These are phyloP conservation scores for Trichoderma sp. DNA, from an alignment of 2,329 filamentous ascomycete species.

Conservation along the genomic window DNA sequence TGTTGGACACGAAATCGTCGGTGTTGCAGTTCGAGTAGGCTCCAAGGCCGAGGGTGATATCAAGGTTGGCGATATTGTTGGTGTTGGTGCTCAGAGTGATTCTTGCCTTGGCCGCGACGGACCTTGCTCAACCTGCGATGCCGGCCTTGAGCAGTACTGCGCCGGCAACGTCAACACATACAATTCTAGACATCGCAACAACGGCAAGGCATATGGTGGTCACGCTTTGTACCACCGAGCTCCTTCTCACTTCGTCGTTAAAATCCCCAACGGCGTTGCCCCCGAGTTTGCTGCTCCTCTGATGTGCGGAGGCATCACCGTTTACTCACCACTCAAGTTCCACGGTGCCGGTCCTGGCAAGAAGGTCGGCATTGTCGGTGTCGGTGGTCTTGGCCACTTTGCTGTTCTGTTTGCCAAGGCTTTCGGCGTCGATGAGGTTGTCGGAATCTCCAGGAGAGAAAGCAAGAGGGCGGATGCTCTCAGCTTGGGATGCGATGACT, in stretches of 20 bases:
- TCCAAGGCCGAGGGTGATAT: constrained; percentile 45
- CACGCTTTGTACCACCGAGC: constrained; percentile 37
- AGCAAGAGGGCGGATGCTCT: constrained; percentile 55
- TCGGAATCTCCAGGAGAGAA: constrained; percentile 55
- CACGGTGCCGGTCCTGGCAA: constrained; percentile 66
- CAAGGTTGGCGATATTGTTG: constrained; percentile 61
- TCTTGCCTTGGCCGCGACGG: constrained; percentile 48
- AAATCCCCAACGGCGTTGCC: constrained; percentile 44
- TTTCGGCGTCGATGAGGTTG: constrained; percentile 59
- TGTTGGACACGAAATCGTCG: constrained; percentile 66
- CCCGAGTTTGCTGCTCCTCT: constrained; percentile 56
- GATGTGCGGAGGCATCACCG: constrained; percentile 69
- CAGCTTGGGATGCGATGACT: constrained; percentile 56
- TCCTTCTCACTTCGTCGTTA: constrained; percentile 48
- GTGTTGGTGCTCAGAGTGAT: constrained; percentile 59
- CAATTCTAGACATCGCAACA: constrained; percentile 36
- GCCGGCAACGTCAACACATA: constrained; percentile 50
- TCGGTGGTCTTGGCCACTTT: constrained; percentile 69
- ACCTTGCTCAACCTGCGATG: constrained; percentile 42
- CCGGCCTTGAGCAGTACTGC: constrained; percentile 45
- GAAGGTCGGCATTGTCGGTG: constrained; percentile 62
- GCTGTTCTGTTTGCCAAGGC: constrained; percentile 67
- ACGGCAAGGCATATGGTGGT: constrained; percentile 49
- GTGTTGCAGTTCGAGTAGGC: constrained; percentile 55
- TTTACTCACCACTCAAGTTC: constrained; percentile 61